These are phyloP conservation scores for Omphalea diandra DNA, from an alignment of 441 rosid genomes.

Conservation along the genomic window DNA sequence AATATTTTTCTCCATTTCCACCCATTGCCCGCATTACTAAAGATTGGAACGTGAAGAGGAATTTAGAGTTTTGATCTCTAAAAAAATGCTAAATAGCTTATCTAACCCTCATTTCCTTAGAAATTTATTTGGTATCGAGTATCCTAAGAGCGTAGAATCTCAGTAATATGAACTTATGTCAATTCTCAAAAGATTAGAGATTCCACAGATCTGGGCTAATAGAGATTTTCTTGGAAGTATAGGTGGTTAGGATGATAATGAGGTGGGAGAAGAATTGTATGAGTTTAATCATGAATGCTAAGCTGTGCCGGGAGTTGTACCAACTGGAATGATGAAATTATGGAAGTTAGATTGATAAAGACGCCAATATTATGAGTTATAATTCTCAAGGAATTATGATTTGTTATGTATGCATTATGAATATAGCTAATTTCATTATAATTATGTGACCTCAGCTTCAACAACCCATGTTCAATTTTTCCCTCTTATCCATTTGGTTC, in stretches of 20 bases:
- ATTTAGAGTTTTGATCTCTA: too few species aligned
- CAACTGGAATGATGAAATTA: constrained; percentile 18
- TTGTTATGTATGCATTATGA: neutral
- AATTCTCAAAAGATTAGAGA: too few species aligned
- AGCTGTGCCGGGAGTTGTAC: constrained; percentile 9
- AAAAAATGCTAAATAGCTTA: too few species aligned
- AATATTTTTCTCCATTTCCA: too few species aligned
- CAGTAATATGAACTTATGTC: too few species aligned
- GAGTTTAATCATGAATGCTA: constrained; percentile 2
- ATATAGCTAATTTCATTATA: neutral
- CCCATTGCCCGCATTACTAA: too few species aligned
- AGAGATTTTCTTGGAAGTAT: too few species aligned
- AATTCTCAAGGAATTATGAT: neutral
- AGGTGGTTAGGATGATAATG: constrained; percentile 17
- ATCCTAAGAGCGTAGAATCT: too few species aligned
- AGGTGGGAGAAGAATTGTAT: constrained; percentile 1
- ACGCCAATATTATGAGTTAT: neutral
- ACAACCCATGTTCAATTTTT: neutral
- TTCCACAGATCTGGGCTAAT: too few species aligned
- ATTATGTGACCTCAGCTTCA: neutral
- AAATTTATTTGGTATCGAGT: too few species aligned
- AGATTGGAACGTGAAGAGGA: too few species aligned
- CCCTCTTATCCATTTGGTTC: neutral
- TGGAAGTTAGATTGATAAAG: neutral
- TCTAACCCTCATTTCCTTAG: too few species aligned